Percentiles rank a stretch among this genome's conserved stretches.
These are phyloP conservation scores for Citrus cavaleriei DNA, from an alignment of 345 rosid genomes.

Conservation along the genomic window DNA sequence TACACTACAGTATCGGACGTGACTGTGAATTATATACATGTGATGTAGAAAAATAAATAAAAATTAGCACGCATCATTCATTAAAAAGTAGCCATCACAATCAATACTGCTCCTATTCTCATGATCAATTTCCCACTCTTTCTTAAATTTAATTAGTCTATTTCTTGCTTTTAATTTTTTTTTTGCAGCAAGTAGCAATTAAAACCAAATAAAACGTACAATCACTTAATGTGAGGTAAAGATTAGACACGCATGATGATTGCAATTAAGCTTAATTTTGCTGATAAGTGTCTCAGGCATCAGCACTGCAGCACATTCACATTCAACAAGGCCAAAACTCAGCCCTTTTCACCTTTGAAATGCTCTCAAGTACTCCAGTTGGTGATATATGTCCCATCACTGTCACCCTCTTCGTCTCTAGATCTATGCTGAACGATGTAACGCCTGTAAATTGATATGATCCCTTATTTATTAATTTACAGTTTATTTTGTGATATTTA, in stretches of 20 bases:
- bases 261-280: neutral
- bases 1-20: too few species aligned
- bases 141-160: neutral
- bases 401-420: constrained; percentile 80
- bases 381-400: constrained; percentile 87
- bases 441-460: constrained; percentile 43
- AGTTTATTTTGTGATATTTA: too few species aligned
- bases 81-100: neutral
- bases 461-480: too few species aligned
- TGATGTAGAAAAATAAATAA: neutral
- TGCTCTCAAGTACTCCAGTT: constrained; percentile 59
- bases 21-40: neutral
- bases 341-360: constrained; percentile 78
- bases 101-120: neutral
- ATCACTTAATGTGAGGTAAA: neutral
- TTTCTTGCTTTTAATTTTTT: neutral
- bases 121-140: neutral
- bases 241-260: neutral
- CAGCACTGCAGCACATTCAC: neutral
- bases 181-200: neutral
- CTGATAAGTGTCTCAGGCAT: neutral
- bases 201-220: neutral
- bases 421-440: constrained; percentile 73
- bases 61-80: neutral
- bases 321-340: constrained; percentile 63